phyloP scores from a whole-genome alignment of 1,139 yeast genomes.

The Candida freyschussii region DNA sequence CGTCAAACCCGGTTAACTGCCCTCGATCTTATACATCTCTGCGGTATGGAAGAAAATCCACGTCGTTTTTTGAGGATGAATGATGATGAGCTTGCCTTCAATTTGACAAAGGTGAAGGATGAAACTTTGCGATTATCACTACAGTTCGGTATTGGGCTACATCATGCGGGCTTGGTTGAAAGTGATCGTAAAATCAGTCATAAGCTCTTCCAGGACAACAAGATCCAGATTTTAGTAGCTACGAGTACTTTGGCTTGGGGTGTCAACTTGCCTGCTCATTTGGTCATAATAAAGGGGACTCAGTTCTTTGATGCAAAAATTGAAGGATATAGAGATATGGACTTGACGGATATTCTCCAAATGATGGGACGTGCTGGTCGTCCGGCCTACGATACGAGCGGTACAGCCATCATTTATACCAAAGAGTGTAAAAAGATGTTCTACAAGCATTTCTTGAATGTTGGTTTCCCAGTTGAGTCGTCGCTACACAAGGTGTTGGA shows the following conservation, averaged over 20 bases:
- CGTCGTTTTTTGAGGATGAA: conserved; percentile 75
- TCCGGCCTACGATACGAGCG: conserved; percentile 93
- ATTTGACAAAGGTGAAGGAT: conserved; percentile 69
- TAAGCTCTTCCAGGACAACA: conserved; percentile 74
- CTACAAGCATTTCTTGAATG: conserved; percentile 88
- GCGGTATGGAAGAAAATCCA: conserved; percentile 94
- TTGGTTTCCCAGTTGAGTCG: conserved; percentile 97
- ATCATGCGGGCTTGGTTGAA: conserved; percentile 96
- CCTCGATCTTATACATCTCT: conserved; percentile 81
- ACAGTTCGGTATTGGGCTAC: conserved; percentile 95
- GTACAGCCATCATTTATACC: conserved; percentile 92
- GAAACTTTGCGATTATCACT: conserved; percentile 79
- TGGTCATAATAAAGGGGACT: conserved; percentile 92
- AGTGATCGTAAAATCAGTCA: conserved; percentile 87
- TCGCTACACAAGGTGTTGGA: conserved; percentile 89
- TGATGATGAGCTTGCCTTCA: conserved; percentile 68
- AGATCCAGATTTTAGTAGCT: conserved; percentile 86
- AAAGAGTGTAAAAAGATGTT: conserved; percentile 88
- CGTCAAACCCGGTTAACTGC: conserved; percentile 96
- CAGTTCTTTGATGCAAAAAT: conserved; percentile 44
- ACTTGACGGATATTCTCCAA: conserved; percentile 72
- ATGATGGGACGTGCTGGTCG: conserved; percentile 84
- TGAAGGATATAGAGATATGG: conserved; percentile 53
- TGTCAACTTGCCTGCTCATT: conserved; percentile 90
- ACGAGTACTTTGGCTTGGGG: conserved; percentile 98